These are phyloP conservation scores for Lithocarpus polystachyus DNA, from an alignment of 306 rosid genomes.

Conservation along the genomic window DNA sequence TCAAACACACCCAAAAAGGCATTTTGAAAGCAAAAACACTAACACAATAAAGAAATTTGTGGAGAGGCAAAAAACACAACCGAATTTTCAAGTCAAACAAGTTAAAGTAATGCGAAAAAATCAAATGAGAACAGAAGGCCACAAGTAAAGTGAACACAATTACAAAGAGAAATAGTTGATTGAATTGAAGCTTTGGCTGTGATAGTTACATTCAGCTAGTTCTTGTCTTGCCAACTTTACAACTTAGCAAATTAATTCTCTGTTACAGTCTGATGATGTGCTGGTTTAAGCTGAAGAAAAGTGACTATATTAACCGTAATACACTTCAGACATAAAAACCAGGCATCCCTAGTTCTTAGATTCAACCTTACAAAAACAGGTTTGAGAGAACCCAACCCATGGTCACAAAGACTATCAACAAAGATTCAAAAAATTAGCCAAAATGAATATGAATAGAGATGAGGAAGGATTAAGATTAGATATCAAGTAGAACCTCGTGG, in stretches of 20 bases:
- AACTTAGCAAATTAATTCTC: background rate
- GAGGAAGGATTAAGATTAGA: constrained; percentile 35
- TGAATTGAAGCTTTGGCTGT: constrained; percentile 12
- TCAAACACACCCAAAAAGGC: too few relatives aligned
- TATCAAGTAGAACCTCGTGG: constrained; percentile 31
- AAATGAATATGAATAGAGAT: constrained; percentile 33
- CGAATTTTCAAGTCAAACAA: background rate
- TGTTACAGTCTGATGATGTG: constrained; percentile 1
- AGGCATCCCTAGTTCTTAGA: constrained; percentile 13
- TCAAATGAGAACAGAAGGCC: background rate
- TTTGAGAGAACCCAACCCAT: constrained; percentile 29
- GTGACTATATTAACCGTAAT: background rate
- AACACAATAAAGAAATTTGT: too few relatives aligned
- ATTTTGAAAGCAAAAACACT: too few relatives aligned
- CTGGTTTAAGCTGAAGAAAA: background rate
- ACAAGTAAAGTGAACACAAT: background rate
- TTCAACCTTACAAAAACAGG: constrained; percentile 11
- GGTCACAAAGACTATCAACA: constrained; percentile 41
- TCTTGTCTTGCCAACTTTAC: constrained; percentile 17
- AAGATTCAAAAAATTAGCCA: constrained; percentile 24
- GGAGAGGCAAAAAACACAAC: too few relatives aligned
- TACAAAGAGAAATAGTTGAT: background rate
- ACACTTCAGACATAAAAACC: constrained; percentile 6
- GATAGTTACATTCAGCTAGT: constrained; percentile 14
- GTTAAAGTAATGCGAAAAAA: background rate